phyloP scores from a whole-genome alignment of 768 basidiomycete species.

The Boletus rufocinnamomeus region DNA sequence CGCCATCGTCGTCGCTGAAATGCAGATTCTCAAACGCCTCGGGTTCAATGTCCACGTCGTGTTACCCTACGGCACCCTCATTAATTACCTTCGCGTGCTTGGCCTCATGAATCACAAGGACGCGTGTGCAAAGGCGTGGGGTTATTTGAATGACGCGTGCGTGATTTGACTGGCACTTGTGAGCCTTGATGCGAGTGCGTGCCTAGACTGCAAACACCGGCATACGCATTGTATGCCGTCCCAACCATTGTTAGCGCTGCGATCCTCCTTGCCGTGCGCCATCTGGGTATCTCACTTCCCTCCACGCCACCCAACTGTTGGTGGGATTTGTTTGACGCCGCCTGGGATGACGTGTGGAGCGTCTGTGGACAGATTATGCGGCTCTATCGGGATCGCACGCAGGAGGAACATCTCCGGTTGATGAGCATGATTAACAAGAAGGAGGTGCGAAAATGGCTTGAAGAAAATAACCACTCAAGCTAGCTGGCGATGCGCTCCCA shows the following conservation, averaged over 20 bases:
- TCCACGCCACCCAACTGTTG: conserved; percentile 72
- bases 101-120: conserved; percentile 75
- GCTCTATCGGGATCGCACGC: conserved; percentile 62
- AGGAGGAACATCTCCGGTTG: conserved; percentile 48
- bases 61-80: conserved; percentile 89
- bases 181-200: conserved; percentile 1
- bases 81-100: conserved; percentile 91
- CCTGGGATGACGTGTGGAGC: conserved; percentile 85
- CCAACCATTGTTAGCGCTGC: conserved; percentile 89
- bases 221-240: conserved; percentile 87
- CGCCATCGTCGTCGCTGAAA: conserved; percentile 89
- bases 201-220: conserved; percentile 87
- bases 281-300: conserved; percentile 73
- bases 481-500: conserved; percentile 6
- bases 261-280: conserved; percentile 78
- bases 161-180: conserved; percentile 35
- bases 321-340: conserved; percentile 94
- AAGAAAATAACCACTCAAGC: conserved; percentile 42
- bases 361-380: conserved; percentile 85
- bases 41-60: conserved; percentile 95
- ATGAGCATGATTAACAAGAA: conserved; percentile 68
- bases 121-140: conserved; percentile 84
- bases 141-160: conserved; percentile 94
- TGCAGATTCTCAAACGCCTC: conserved; percentile 95
- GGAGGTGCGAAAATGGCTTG: conserved; percentile 82